Conservation (phyloP, 768 basidiomycete genomes). For the Serendipita sp. region DNA sequence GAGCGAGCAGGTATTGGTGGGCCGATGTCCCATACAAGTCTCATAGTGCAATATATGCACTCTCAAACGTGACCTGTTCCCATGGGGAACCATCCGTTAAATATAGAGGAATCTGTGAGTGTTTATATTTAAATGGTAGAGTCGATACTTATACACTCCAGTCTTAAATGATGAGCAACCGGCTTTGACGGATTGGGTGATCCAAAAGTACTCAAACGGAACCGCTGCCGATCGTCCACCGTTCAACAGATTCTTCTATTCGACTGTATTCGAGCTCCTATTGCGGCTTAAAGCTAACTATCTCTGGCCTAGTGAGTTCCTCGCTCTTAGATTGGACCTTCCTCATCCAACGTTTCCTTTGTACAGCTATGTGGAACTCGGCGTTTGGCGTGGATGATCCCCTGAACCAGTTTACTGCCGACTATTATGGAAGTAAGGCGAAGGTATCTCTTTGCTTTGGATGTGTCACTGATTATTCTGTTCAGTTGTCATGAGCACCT, state of each 20-base stretch:
- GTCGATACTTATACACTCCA: neutral
- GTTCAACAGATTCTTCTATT: conserved; percentile 47
- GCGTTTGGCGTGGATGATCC: conserved; percentile 45
- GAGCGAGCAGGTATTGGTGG: conserved; percentile 33
- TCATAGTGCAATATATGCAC: conserved; percentile 31
- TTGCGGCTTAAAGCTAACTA: conserved; percentile 54
- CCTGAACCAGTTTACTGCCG: conserved; percentile 44
- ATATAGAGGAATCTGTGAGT: conserved; percentile 38
- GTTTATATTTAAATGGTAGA: neutral
- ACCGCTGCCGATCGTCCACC: conserved; percentile 39
- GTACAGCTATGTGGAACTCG: conserved; percentile 17
- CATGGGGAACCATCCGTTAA: conserved; percentile 54
- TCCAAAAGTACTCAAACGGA: conserved; percentile 50
- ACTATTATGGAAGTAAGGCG: conserved; percentile 32
- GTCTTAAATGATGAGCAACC: conserved; percentile 66
- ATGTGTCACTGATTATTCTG: no score
- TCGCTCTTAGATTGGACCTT: neutral
- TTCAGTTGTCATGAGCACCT: conserved; percentile 49
- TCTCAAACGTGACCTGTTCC: conserved; percentile 16
- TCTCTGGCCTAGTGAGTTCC: conserved; percentile 41
- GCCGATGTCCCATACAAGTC: conserved; percentile 51
- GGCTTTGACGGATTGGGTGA: conserved; percentile 53
- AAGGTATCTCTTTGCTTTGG: no score
- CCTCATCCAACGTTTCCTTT: neutral
- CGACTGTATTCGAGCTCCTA: conserved; percentile 48